These are phyloP conservation scores for Antitrichia curtipendula DNA, from an alignment of 225 moss, liverwort and hornwort genomes.

Conservation along the genomic window DNA sequence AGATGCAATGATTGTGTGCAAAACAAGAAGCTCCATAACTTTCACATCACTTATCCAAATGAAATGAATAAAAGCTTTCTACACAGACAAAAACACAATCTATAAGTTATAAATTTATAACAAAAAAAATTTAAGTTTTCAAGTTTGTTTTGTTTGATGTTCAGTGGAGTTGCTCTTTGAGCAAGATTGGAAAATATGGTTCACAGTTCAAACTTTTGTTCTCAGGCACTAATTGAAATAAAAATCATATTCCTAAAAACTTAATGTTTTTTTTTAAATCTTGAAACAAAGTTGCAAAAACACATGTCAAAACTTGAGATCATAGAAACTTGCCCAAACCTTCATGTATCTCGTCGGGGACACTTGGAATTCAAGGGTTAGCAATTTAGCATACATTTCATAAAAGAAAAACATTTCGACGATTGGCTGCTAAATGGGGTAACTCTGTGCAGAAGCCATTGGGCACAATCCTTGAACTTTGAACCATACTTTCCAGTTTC, in stretches of 20 bases:
- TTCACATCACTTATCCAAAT: not conserved
- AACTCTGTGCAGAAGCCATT: not conserved
- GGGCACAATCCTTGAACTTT: not conserved
- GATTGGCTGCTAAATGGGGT: not conserved
- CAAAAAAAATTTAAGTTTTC: not conserved
- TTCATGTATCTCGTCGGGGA: rapidly evolving
- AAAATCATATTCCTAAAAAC: not conserved
- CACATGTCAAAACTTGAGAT: rapidly evolving
- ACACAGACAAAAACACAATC: not conserved
- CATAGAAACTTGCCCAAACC: not conserved
- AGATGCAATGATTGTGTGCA: not conserved
- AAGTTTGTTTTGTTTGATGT: not conserved
- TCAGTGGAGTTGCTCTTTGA: rapidly evolving
- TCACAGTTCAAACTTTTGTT: no score
- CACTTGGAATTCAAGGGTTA: not conserved
- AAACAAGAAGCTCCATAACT: not conserved
- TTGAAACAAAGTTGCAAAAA: not conserved
- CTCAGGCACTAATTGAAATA: not conserved
- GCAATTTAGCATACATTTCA: not conserved
- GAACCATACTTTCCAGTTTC: not conserved
- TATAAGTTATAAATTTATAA: not conserved
- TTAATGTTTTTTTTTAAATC: no score
- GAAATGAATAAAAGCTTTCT: not conserved
- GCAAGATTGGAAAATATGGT: no score
- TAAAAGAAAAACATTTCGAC: not conserved